phyloP scores from a whole-genome alignment of 2,329 filamentous ascomycete species.

The Cladosporium phlei region DNA sequence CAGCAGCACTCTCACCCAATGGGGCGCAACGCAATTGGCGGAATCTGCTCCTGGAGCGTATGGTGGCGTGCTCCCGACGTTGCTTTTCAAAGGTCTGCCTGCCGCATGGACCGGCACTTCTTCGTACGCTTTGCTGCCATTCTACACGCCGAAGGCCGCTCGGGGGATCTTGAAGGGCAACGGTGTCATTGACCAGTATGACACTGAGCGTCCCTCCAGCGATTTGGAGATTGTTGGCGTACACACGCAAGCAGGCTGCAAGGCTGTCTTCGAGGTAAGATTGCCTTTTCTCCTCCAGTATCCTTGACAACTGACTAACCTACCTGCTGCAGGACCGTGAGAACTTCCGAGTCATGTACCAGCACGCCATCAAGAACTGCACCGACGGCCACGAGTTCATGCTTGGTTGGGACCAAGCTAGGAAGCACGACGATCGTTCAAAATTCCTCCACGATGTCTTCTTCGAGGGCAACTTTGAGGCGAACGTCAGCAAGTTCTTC shows the following conservation, averaged over 20 bases:
- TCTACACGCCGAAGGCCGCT: conserved; percentile 48
- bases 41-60: conserved; percentile 38
- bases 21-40: conserved; percentile 46
- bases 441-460: conserved; percentile 43
- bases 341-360: conserved; percentile 47
- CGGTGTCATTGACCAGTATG: conserved; percentile 38
- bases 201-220: conserved; percentile 39
- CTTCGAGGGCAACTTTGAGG: conserved; percentile 43
- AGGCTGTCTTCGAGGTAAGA: conserved; percentile 40
- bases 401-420: conserved; percentile 39
- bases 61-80: conserved; percentile 40
- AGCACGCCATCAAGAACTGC: conserved; percentile 38
- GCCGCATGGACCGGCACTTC: conserved; percentile 47
- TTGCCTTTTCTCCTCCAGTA: too few species aligned
- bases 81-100: conserved; percentile 46
- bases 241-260: conserved; percentile 48
- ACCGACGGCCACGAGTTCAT: conserved; percentile 46
- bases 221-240: conserved; percentile 43
- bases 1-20: conserved; percentile 46
- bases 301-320: not conserved
- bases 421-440: conserved; percentile 39
- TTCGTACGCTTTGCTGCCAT: conserved; percentile 45
- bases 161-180: conserved; percentile 46
- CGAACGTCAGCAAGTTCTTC: conserved; percentile 42
- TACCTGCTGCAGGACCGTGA: conserved; percentile 37